Base-by-base conservation (phyloP, 106 monocot genomes). In the Amphibolis antarctica region DNA sequence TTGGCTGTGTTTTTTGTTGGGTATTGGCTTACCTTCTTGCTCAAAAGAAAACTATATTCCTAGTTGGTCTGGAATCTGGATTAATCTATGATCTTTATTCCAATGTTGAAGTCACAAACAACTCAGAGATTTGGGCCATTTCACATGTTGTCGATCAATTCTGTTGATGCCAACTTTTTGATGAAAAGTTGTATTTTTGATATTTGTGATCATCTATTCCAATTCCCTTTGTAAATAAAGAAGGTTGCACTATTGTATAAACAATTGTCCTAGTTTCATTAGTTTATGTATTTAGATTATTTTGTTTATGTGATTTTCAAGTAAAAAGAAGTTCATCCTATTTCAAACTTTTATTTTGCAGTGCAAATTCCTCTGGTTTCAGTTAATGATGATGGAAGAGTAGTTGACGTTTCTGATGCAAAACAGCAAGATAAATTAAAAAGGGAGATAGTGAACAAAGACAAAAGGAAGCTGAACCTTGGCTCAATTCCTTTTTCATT, bases 301-400 rank as follows among this genome's bases (percentile, higher is more conserved):
- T 22, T 20, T 24, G 10, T 53, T 20, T 19, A 1, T 9, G 5
- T 53, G 24, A 2, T 53, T 22, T 53, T 20, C 1, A 10, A n/a
- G 11, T 21, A 20, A 9, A 10, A 21, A 10, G 24, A 19, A 57
- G 26, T 4, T 31, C 30, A 49, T 52, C 25, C 25, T 29, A 22
- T 19, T 11, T 53, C 52, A 46, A 6, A 44, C 60, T n/a, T 53
- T 58, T 31, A 63, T 74, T 28, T 73, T 36, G n/a, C 81, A 96
- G 94, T 90, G 78, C 68, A 90, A 62, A 90, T 96, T 55, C 96
- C 96, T 64, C 78, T 96, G 42, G 96, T 96, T 69, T 86, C 96
- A 50, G 45, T 96, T 15, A 90, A 75, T 46, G 89, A 96, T 42
- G 82, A 86, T 55, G 96, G 96, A 64, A 73, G 78, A 84, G 78